phyloP scores from a whole-genome alignment of 2,329 filamentous ascomycete species.

The Botrytis paeoniae region DNA sequence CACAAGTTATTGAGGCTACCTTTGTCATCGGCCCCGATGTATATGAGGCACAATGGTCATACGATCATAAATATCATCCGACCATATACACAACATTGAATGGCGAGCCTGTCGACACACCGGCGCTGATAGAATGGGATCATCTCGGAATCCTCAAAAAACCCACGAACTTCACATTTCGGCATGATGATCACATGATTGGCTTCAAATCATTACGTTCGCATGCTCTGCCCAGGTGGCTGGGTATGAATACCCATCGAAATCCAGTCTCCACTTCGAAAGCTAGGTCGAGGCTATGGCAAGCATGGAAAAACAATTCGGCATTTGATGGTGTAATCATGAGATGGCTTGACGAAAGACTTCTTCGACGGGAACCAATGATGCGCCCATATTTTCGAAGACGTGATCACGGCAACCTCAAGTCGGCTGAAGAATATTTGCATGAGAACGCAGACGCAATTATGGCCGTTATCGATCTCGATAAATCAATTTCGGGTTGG shows the following conservation, averaged over 20 bases:
- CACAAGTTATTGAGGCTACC: slow-evolving; percentile 53
- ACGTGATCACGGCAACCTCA: slow-evolving; percentile 41
- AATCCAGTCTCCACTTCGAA: slow-evolving; percentile 42
- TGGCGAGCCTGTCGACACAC: slow-evolving; percentile 48
- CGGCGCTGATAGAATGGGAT: slow-evolving; percentile 48
- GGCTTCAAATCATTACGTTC: slow-evolving; percentile 41
- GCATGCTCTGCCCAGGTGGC: slow-evolving; percentile 34
- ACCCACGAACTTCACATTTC: slow-evolving; percentile 44
- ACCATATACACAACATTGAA: slow-evolving; percentile 48
- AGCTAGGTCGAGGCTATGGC: slow-evolving; percentile 45
- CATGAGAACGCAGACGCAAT: slow-evolving; percentile 35
- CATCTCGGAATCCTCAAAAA: slow-evolving; percentile 43
- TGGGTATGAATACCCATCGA: slow-evolving; percentile 40
- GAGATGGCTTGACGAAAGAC: slow-evolving; percentile 46
- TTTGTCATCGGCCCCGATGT: slow-evolving; percentile 51
- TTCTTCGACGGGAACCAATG: slow-evolving; percentile 42
- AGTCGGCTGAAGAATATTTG: slow-evolving; percentile 43
- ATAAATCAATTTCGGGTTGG: slow-evolving; percentile 33
- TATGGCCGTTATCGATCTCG: slow-evolving; percentile 36
- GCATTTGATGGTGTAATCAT: slow-evolving; percentile 47
- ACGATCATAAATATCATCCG: slow-evolving; percentile 47
- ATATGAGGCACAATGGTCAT: slow-evolving; percentile 48
- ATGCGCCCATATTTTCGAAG: slow-evolving; percentile 41
- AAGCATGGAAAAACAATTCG: slow-evolving; percentile 45
- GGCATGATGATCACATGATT: slow-evolving; percentile 51